A percentile compares a stretch with the other conserved stretches of the same genome.
phyloP scores from a whole-genome alignment of 1,284 basidiomycete genomes.

The Athelia psychrophila region DNA sequence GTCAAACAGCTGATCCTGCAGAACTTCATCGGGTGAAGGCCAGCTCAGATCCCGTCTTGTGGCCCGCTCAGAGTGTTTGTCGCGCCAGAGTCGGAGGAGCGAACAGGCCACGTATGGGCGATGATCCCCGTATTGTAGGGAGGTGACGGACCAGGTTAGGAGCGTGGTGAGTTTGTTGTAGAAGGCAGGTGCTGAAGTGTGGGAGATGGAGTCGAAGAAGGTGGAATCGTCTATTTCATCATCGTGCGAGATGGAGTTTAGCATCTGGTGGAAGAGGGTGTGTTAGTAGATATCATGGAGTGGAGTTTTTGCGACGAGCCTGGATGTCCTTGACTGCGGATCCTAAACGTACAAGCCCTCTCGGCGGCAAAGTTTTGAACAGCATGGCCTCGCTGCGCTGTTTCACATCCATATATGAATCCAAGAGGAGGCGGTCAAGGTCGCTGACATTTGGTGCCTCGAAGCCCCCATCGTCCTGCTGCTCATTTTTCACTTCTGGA shows the following conservation, averaged over 20 bases:
- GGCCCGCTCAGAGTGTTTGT: constrained; percentile 58
- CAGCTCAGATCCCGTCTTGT: constrained; percentile 52
- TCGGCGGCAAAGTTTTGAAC: constrained; percentile 64
- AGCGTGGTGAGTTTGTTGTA: constrained; percentile 76
- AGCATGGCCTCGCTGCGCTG: constrained; percentile 76
- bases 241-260: constrained; percentile 76
- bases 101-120: constrained; percentile 80
- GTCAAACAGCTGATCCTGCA: constrained; percentile 77
- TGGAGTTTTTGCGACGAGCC: constrained; percentile 31
- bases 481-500: constrained; percentile 33
- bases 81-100: constrained; percentile 71
- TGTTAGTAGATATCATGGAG: constrained; percentile 3
- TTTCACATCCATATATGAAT: constrained; percentile 56
- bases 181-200: constrained; percentile 45
- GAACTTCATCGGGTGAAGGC: constrained; percentile 55
- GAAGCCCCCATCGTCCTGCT: constrained; percentile 24
- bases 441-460: constrained; percentile 22
- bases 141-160: constrained; percentile 85
- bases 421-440: constrained; percentile 42
- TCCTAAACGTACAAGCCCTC: constrained; percentile 52
- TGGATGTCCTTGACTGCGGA: constrained; percentile 76
- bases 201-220: constrained; percentile 57
- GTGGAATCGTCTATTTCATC: constrained; percentile 62
- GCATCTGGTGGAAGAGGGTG: constrained; percentile 42
- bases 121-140: constrained; percentile 82